These are phyloP conservation scores for Zygotorulaspora florentina DNA, from an alignment of 805 yeast genomes.

Conservation along the genomic window DNA sequence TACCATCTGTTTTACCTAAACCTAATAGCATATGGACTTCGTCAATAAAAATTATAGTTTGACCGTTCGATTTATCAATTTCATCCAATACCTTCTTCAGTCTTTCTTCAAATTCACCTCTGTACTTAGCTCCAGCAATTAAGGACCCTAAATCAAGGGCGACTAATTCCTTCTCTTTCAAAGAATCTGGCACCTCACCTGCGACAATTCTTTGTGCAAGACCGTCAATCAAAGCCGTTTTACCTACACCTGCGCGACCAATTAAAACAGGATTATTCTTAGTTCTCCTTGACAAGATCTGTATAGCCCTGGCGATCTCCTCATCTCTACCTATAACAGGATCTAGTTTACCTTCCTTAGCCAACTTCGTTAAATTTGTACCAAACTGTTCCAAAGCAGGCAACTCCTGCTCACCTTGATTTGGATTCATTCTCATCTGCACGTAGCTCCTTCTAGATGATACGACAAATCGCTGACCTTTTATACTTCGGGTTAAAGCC, in stretches of 20 bases:
- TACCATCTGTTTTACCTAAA: conserved; percentile 88
- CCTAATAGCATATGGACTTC: conserved; percentile 89
- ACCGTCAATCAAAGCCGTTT: conserved; percentile 95
- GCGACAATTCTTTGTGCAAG: conserved; percentile 87
- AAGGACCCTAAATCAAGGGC: conserved; percentile 84
- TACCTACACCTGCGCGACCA: conserved; percentile 98
- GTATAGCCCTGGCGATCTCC: conserved; percentile 89
- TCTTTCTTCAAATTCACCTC: conserved; percentile 95
- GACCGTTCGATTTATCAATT: conserved; percentile 72
- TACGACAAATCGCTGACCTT: not conserved
- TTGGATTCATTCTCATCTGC: conserved; percentile 39
- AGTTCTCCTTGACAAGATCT: conserved; percentile 85
- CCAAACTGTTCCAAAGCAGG: conserved; percentile 86
- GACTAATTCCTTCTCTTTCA: conserved; percentile 79
- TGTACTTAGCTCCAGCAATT: conserved; percentile 90
- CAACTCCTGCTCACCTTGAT: conserved; percentile 49
- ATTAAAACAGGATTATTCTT: conserved; percentile 93
- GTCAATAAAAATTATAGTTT: conserved; percentile 78
- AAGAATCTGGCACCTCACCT: conserved; percentile 91
- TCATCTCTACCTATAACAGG: conserved; percentile 98
- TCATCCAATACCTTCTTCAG: conserved; percentile 77
- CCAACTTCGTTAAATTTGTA: conserved; percentile 78
- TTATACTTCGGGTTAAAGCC: not conserved
- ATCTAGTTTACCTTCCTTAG: conserved; percentile 84
- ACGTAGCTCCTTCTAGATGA: conserved; percentile 7